Evolutionary conservation across 2,329 filamentous ascomycete species (phyloP), one percentile per base, ranked within the genome.

Genomic region (Thermothelomyces thermophilus): DNA sequence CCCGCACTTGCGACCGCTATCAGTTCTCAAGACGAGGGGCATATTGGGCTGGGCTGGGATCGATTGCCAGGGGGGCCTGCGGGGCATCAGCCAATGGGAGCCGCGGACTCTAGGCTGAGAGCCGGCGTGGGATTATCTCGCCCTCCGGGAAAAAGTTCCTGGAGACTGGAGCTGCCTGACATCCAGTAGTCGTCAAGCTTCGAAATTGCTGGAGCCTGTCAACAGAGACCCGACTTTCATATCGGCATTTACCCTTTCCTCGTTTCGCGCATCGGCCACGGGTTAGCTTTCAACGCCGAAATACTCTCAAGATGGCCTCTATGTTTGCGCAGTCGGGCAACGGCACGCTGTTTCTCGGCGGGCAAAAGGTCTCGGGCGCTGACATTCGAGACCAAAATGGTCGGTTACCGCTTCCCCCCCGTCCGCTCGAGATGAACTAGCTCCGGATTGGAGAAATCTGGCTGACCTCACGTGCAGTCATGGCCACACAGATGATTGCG

Each of bases 341-440:
- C 67, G 93, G 94, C 70, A 96, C 90, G 64, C 80, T 98, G 63
- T 98, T 98, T 76, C 81, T 98, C 57, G 93, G 93, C 62, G 93
- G 93, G 68, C 84, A 89, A 73, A 98, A 98, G 82, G 95, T 97
- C 71, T 95, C 88, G 62, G 93, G 93, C 60, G 78, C 88, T 63
- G 93, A 98, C 73, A 95, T 98, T 69, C 82, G 93, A 68, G 93
- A 98, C 68, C 90, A 97, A 73, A 97, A 96, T 77, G 86, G 87
- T 87, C 72, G 43, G 65, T 56, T 42, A 64, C 54, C 42, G 37
- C 43, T 42, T 40, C 37, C 24, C 16, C 22, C 7, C 16, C n/a
- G n/a, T 20, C 9, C n/a, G n/a, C 24, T 30, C 10, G 28, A 28
- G 35, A 39, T 41, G 33, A 17, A 5, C 35, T 37, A 50, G 41